Percentiles rank a stretch among this genome's conserved stretches.
Conservation (phyloP, 2,329 filamentous ascomycete species). For the Diaporthe vaccinii region DNA sequence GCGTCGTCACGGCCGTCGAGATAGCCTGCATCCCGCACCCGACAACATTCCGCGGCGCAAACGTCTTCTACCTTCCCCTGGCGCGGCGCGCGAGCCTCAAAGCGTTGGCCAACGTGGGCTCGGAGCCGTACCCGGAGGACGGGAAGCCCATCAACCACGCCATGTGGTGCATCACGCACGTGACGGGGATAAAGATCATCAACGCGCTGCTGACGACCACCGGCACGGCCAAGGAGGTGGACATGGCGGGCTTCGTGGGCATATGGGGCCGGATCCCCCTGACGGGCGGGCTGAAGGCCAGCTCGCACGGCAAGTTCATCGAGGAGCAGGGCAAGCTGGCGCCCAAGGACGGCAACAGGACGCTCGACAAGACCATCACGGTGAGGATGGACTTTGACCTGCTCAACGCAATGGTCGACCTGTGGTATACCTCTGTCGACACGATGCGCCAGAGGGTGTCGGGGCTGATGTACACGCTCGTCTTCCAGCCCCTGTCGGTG, state of each 20-base stretch:
- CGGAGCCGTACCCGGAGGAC: background rate
- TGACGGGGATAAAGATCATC: slow-evolving; percentile 14
- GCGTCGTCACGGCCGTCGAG: slow-evolving; percentile 26
- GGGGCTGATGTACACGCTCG: slow-evolving; percentile 28
- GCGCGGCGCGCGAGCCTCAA: slow-evolving; percentile 5
- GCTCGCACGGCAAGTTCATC: slow-evolving; percentile 20
- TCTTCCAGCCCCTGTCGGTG: slow-evolving; percentile 23
- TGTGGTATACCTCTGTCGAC: slow-evolving; percentile 27
- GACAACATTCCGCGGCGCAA: background rate
- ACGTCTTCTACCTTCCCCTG: slow-evolving; percentile 25
- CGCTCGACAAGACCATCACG: slow-evolving; percentile 31
- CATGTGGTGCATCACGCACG: slow-evolving; percentile 18
- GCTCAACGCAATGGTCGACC: slow-evolving; percentile 22
- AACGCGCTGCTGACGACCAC: slow-evolving; percentile 9
- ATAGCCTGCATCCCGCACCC: slow-evolving; percentile 27
- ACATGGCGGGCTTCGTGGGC: slow-evolving; percentile 1
- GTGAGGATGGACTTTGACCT: slow-evolving; percentile 27
- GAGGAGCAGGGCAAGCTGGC: slow-evolving; percentile 9
- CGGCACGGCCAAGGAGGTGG: background rate
- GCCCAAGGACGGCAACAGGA: background rate
- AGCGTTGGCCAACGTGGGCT: background rate
- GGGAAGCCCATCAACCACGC: slow-evolving; percentile 14
- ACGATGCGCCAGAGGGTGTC: slow-evolving; percentile 22
- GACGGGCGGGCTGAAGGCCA: background rate
- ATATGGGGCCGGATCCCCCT: slow-evolving; percentile 15